These are phyloP conservation scores for Zhuliangozyma parablackwelliae DNA, from an alignment of 1,139 yeast genomes.

Conservation along the genomic window DNA sequence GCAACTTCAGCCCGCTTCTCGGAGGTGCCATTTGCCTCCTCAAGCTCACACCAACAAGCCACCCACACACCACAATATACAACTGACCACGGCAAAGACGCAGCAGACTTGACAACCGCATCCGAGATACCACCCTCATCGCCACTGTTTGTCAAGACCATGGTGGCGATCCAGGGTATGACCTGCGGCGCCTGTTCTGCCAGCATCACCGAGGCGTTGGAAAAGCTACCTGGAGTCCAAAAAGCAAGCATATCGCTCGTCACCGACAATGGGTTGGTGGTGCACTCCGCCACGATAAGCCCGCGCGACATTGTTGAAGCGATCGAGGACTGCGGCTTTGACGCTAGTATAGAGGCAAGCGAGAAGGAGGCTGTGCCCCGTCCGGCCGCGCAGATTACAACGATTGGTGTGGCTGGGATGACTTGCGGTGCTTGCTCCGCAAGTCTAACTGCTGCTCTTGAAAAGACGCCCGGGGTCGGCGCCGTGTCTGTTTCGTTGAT, in stretches of 20 bases:
- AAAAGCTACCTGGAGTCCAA: slow-evolving; percentile 18
- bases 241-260: slow-evolving; percentile 30
- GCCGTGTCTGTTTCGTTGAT: slow-evolving; percentile 61
- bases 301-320: slow-evolving; percentile 14
- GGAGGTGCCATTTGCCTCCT: too few relatives aligned
- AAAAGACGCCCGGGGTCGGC: slow-evolving; percentile 42
- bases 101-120: too few relatives aligned
- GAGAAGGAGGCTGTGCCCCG: neutral
- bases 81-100: too few relatives aligned
- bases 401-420: slow-evolving; percentile 62
- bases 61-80: too few relatives aligned
- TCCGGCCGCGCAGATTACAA: slow-evolving; percentile 3
- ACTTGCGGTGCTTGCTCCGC: slow-evolving; percentile 82
- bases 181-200: slow-evolving; percentile 43
- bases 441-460: slow-evolving; percentile 55
- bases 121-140: neutral
- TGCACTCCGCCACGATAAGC: slow-evolving; percentile 13
- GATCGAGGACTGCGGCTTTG: slow-evolving; percentile 41
- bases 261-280: slow-evolving; percentile 31
- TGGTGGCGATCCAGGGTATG: slow-evolving; percentile 23
- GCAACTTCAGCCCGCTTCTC: too few relatives aligned
- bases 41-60: too few relatives aligned
- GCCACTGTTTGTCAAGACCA: slow-evolving; percentile 6
- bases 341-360: slow-evolving; percentile 17
- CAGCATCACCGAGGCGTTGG: slow-evolving; percentile 28